A percentile compares a stretch with the other conserved stretches of the same genome.
Evolutionary conservation across 192 early-diverging fungal species (phyloP).

Genomic region (Podila verticillata): DNA sequence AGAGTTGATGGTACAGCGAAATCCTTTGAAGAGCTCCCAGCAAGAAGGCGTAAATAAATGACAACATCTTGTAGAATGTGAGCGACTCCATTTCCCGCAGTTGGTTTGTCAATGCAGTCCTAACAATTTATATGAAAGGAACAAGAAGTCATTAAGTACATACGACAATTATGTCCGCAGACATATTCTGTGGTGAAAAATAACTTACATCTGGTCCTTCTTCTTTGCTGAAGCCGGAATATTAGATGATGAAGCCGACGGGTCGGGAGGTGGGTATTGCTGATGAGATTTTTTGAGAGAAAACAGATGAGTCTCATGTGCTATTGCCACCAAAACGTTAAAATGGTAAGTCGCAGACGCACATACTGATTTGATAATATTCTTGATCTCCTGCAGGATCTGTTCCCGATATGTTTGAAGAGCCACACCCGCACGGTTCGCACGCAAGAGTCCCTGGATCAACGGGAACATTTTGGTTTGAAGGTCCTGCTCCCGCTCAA

Average conservation of each 20-base stretch:
- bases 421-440: slow-evolving; percentile 70
- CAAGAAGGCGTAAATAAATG: slow-evolving; percentile 79
- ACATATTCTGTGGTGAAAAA: too few species aligned
- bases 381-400: slow-evolving; percentile 80
- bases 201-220: slow-evolving; percentile 46
- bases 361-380: slow-evolving; percentile 79
- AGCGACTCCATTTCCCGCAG: slow-evolving; percentile 85
- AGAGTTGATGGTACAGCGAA: slow-evolving; percentile 75
- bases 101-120: slow-evolving; percentile 70
- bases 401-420: slow-evolving; percentile 83
- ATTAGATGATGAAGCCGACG: slow-evolving; percentile 1
- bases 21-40: slow-evolving; percentile 79
- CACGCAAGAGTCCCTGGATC: slow-evolving; percentile 80
- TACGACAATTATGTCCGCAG: too few species aligned
- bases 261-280: slow-evolving; percentile 55
- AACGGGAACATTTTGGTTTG: slow-evolving; percentile 73
- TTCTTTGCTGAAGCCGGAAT: slow-evolving; percentile 29
- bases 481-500: slow-evolving; percentile 52
- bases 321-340: not conserved
- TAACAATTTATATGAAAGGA: slow-evolving; percentile 12
- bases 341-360: not conserved
- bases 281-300: not conserved
- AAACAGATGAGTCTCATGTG: not conserved
- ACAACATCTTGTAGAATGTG: slow-evolving; percentile 81
- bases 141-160: not conserved